Evolutionary conservation across 2,329 filamentous ascomycete species (phyloP).

Genomic region (Colletotrichum zoysiae): DNA sequence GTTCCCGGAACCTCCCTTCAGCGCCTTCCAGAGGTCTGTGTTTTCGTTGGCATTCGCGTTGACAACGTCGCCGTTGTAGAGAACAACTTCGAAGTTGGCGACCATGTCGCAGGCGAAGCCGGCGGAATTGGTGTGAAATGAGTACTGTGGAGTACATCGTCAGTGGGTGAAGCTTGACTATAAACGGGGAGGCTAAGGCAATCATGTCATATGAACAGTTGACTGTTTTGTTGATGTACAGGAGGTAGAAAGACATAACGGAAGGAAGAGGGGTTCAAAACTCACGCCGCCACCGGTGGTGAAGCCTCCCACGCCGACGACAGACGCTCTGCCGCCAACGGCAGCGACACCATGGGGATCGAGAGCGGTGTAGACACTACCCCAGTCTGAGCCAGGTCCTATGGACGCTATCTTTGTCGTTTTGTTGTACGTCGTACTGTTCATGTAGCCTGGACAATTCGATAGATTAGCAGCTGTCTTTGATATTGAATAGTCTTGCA

Average conservation of each 20-base stretch:
- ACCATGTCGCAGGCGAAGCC: slow-evolving; percentile 59
- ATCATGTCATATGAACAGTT: neutral
- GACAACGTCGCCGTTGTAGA: slow-evolving; percentile 56
- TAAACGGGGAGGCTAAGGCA: neutral
- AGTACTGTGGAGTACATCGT: slow-evolving; percentile 41
- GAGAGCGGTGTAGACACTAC: slow-evolving; percentile 45
- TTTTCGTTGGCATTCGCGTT: slow-evolving; percentile 55
- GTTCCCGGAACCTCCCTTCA: slow-evolving; percentile 62
- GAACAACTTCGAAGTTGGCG: slow-evolving; percentile 58
- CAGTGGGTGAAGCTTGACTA: neutral
- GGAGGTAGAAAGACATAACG: too few species aligned
- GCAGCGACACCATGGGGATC: slow-evolving; percentile 41
- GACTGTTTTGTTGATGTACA: neutral
- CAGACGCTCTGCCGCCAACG: slow-evolving; percentile 44
- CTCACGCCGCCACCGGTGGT: slow-evolving; percentile 43
- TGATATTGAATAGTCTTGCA: neutral
- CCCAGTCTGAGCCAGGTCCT: slow-evolving; percentile 48
- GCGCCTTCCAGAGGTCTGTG: slow-evolving; percentile 58
- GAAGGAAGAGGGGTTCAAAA: neutral
- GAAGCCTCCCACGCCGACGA: slow-evolving; percentile 46
- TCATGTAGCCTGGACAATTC: slow-evolving; percentile 45
- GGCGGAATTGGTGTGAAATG: slow-evolving; percentile 47
- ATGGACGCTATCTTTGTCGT: slow-evolving; percentile 48
- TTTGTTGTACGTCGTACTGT: slow-evolving; percentile 48
- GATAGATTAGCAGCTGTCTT: neutral